Conservation (phyloP, 1,284 basidiomycete genomes). For the Cutaneotrichosporon dermatis region DNA sequence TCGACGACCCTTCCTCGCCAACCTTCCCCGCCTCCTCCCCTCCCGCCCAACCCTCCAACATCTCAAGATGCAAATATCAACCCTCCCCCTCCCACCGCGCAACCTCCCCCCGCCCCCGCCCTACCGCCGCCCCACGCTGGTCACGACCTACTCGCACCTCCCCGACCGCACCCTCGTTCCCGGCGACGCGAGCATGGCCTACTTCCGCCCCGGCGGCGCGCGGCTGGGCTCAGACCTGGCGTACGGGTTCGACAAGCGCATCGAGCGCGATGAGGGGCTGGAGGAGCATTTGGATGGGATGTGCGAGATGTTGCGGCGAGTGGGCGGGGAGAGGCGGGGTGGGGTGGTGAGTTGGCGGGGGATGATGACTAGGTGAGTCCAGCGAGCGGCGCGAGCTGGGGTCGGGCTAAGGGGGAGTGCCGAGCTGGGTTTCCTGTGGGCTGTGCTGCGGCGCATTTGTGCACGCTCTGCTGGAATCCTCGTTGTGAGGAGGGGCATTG, state of each 20-base stretch:
- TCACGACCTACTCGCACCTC: constrained; percentile 46
- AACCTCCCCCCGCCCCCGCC: constrained; percentile 25
- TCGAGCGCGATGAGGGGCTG: constrained; percentile 56
- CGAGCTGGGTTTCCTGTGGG: too few species aligned
- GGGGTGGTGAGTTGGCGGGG: constrained; percentile 87
- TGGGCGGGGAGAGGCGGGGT: constrained; percentile 47
- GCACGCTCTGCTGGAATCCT: too few species aligned
- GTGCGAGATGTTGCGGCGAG: constrained; percentile 40
- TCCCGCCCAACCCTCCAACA: too few species aligned
- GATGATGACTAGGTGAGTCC: constrained; percentile 45
- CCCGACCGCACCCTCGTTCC: constrained; percentile 36
- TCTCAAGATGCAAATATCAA: constrained; percentile 3
- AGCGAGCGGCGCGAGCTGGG: background rate
- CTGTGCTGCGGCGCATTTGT: too few species aligned
- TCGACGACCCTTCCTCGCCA: too few species aligned
- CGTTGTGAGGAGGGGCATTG: too few species aligned
- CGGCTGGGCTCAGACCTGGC: constrained; percentile 39
- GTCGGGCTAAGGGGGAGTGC: too few species aligned
- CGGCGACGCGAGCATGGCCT: constrained; percentile 42
- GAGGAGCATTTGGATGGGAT: constrained; percentile 67
- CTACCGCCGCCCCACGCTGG: constrained; percentile 34
- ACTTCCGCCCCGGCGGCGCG: constrained; percentile 25
- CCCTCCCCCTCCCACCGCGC: constrained; percentile 12
- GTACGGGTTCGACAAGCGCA: constrained; percentile 35
- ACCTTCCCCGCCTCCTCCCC: too few species aligned